Evolutionary conservation across 129 eudicot genomes (phyloP), one percentile per base, ranked within the genome.

Genomic region (Gnaphalium uliginosum): DNA sequence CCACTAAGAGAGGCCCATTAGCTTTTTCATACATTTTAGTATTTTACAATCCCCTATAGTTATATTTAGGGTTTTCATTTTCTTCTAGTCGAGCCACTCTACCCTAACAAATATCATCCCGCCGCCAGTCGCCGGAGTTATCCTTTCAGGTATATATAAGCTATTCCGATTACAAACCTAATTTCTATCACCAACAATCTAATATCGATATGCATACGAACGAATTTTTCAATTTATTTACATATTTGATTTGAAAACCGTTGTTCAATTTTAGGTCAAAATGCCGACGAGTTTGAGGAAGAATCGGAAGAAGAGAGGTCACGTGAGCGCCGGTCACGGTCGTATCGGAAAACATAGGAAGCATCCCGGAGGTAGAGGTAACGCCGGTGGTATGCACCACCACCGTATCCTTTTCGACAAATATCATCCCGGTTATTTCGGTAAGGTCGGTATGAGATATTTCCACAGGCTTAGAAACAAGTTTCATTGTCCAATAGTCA

Each of bases 361-460:
- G 83, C 93, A 88, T 84, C 94, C 94, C 4, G 90, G 94, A 25
- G 90, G 94, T 25, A 85, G 94, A 3, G 94, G 94, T 66, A 87
- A 87, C 80, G 93, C 96, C 65, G 90, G 93, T 65, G 93, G 96
- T 0, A 83, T 90, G 93, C 96, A 90, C 82, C 96, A 90, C 85
- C 96, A 88, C 85, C 87, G 96, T 5, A 90, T 90, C 86, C 86
- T 90, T 26, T 90, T 90, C 91, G 96, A 90, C 88, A 90, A 90
- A 85, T 90, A 90, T 73, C 91, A 88, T 80, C 96, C 96, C 7
- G 96, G 96, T 2, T 90, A 88, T 82, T 90, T 90, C 72, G 96
- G 96, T 2, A 90, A 90, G 58, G 96, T 90, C 43, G 96, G 96
- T 76, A 90, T 86, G 96, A 62, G 96, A 33, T 90, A 90, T 88